A percentile compares a stretch with the other conserved stretches of the same genome.
These are phyloP conservation scores for Beauveria asiatica DNA, from an alignment of 2,329 filamentous ascomycete species.

Conservation along the genomic window DNA sequence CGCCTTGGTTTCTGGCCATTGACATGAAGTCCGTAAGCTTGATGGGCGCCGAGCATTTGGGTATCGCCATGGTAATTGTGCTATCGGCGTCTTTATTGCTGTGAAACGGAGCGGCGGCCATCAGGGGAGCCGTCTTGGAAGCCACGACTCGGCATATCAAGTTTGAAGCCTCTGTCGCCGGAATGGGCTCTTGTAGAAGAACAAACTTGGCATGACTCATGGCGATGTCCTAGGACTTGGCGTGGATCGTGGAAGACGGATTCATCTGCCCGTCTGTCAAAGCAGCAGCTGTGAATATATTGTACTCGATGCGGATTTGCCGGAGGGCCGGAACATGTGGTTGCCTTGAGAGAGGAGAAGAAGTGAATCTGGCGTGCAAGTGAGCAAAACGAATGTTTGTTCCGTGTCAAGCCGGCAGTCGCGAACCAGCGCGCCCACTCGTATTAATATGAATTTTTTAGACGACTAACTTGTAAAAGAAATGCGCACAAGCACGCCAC, in stretches of 20 bases:
- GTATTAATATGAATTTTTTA: constrained; percentile 2
- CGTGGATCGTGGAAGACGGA: not conserved
- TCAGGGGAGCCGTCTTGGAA: constrained; percentile 4
- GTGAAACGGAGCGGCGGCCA: not conserved
- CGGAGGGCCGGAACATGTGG: too few species aligned
- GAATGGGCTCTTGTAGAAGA: constrained; percentile 7
- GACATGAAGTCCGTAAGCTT: not conserved
- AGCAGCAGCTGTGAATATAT: not conserved
- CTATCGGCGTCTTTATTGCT: not conserved
- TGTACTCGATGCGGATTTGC: not conserved
- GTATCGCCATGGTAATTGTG: not conserved
- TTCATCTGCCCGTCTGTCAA: not conserved
- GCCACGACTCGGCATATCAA: constrained; percentile 8
- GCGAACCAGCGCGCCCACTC: not conserved
- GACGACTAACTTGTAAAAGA: not conserved
- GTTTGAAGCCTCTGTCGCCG: constrained; percentile 2
- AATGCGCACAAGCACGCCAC: constrained; percentile 1
- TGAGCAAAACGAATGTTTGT: not conserved
- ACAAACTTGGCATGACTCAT: constrained; percentile 9
- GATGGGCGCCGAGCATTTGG: constrained; percentile 3
- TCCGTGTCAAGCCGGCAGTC: not conserved
- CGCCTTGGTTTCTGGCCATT: constrained; percentile 2
- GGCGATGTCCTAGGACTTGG: not conserved
- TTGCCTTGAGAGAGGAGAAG: too few species aligned
- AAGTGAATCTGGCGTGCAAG: not conserved